Evolutionary conservation across 805 yeast species (phyloP).

Genomic region (Starmerella riodocensis): DNA sequence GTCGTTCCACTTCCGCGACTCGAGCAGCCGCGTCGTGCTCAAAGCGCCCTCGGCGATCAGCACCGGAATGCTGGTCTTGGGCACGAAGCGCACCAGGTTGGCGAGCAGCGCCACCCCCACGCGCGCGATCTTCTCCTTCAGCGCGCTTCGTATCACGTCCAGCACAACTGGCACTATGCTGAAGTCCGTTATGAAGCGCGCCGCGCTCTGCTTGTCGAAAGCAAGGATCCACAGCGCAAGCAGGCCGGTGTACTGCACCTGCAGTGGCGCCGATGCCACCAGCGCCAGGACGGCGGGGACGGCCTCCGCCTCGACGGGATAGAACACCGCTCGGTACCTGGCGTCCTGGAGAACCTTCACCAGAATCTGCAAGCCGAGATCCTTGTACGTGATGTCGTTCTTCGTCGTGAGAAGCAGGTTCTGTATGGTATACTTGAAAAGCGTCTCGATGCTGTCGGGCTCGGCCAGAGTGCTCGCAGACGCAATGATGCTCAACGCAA

Average conservation of each 20-base stretch:
- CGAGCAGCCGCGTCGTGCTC: conserved; percentile 50
- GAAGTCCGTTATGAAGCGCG: conserved; percentile 38
- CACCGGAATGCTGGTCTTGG: conserved; percentile 43
- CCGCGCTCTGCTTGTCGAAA: conserved; percentile 46
- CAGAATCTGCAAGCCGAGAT: conserved; percentile 50
- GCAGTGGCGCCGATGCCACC: conserved; percentile 38
- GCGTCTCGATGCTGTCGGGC: conserved; percentile 28
- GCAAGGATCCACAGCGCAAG: conserved; percentile 76
- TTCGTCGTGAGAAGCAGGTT: conserved; percentile 25
- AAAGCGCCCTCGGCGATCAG: conserved; percentile 64
- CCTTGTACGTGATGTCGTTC: conserved; percentile 40
- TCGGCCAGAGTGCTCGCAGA: conserved; percentile 27
- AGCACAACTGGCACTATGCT: conserved; percentile 28
- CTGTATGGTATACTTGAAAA: conserved; percentile 24
- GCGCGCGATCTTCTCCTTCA: conserved; percentile 84
- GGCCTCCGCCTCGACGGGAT: conserved; percentile 32
- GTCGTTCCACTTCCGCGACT: conserved; percentile 87
- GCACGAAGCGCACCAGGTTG: conserved; percentile 27
- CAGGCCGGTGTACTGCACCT: conserved; percentile 68
- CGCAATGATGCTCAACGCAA: conserved; percentile 38
- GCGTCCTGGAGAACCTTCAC: conserved; percentile 47
- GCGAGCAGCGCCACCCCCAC: conserved; percentile 59
- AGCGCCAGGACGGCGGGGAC: conserved; percentile 40
- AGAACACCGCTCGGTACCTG: conserved; percentile 40
- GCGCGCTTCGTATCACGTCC: conserved; percentile 60